Percentiles rank a stretch among this genome's conserved stretches.
Evolutionary conservation across 805 yeast genomes (phyloP).

Genomic region (Lipomyces lipofer): DNA sequence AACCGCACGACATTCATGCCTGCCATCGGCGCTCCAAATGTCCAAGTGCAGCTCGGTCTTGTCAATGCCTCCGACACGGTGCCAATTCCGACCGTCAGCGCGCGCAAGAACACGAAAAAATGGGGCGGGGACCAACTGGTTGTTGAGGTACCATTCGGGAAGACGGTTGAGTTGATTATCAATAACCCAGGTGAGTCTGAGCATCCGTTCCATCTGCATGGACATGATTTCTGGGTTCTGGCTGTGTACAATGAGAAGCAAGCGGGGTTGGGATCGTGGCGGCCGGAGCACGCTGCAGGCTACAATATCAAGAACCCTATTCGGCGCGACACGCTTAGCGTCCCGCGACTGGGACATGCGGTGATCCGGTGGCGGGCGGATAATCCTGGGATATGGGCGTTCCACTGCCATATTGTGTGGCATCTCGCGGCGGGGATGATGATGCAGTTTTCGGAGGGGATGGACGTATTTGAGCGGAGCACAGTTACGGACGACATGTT

Average conservation of each 20-base stretch:
- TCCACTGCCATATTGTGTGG: slow-evolving; percentile 99
- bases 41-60: slow-evolving; percentile 34
- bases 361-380: slow-evolving; percentile 85
- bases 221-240: slow-evolving; percentile 66
- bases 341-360: slow-evolving; percentile 78
- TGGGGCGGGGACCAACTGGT: slow-evolving; percentile 61
- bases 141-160: slow-evolving; percentile 58
- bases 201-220: slow-evolving; percentile 79
- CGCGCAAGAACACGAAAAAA: slow-evolving; percentile 65
- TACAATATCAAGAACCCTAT: slow-evolving; percentile 65
- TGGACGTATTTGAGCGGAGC: slow-evolving; percentile 52
- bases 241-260: slow-evolving; percentile 45
- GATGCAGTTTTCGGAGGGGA: slow-evolving; percentile 54
- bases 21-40: slow-evolving; percentile 36
- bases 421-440: slow-evolving; percentile 94
- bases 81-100: slow-evolving; percentile 49
- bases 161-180: slow-evolving; percentile 71
- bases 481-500: slow-evolving; percentile 10
- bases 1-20: slow-evolving; percentile 32
- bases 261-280: slow-evolving; percentile 19
- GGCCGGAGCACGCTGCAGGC: slow-evolving; percentile 34
- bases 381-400: slow-evolving; percentile 97
- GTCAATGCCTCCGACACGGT: slow-evolving; percentile 36
- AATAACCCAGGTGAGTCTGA: slow-evolving; percentile 79
- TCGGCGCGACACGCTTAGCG: slow-evolving; percentile 78